A percentile compares a stretch with the other conserved stretches of the same genome.
Conservation (phyloP, 2,329 filamentous ascomycete species). For the Neonectria faginata region DNA sequence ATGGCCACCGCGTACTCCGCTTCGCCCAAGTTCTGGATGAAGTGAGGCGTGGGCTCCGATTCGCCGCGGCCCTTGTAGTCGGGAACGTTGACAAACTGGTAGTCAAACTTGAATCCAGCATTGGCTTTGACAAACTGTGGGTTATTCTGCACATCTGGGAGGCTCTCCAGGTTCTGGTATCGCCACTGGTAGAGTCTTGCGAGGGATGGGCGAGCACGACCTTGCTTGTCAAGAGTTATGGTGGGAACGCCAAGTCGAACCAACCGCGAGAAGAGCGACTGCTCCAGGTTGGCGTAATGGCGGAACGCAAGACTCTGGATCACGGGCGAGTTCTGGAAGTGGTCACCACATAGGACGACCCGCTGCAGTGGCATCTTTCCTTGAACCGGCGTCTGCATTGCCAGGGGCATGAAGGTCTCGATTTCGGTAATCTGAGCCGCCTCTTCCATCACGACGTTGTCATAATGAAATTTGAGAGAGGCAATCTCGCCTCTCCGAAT, state of each 20-base stretch:
- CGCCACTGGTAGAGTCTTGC: constrained; percentile 94
- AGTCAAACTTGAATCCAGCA: constrained; percentile 91
- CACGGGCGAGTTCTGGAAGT: constrained; percentile 95
- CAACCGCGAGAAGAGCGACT: constrained; percentile 92
- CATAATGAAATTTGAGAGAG: constrained; percentile 92
- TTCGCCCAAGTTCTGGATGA: constrained; percentile 95
- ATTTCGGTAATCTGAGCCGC: constrained; percentile 98
- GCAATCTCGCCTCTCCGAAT: constrained; percentile 94
- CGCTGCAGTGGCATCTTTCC: constrained; percentile 83
- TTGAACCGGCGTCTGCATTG: constrained; percentile 84
- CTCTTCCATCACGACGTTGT: constrained; percentile 99
- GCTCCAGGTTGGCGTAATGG: constrained; percentile 94
- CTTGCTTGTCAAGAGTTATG: constrained; percentile 91
- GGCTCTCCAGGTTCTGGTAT: constrained; percentile 82
- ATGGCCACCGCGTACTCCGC: constrained; percentile 97
- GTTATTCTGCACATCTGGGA: constrained; percentile 77
- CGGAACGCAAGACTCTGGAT: constrained; percentile 95
- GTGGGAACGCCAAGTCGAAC: constrained; percentile 93
- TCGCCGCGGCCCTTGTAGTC: constrained; percentile 94
- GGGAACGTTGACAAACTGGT: constrained; percentile 95
- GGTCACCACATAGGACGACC: constrained; percentile 93
- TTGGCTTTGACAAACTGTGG: constrained; percentile 85
- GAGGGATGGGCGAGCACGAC: constrained; percentile 87
- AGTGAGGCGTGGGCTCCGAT: constrained; percentile 90
- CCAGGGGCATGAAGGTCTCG: constrained; percentile 94